These are phyloP conservation scores for Rubia peregrina DNA, from an alignment of 305 asterid species.

Conservation along the genomic window DNA sequence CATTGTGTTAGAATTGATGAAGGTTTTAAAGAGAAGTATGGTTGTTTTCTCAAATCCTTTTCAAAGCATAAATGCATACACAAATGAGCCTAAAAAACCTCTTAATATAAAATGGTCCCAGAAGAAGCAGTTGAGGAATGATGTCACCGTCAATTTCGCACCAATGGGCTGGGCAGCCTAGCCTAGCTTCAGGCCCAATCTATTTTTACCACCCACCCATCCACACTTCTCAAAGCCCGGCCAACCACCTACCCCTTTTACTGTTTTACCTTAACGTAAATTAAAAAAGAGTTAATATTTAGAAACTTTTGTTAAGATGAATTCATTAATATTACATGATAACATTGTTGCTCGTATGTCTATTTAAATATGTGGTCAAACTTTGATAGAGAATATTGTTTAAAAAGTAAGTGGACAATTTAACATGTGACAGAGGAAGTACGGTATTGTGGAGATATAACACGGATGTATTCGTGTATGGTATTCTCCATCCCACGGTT, in stretches of 20 bases:
- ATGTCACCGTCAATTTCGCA: conserved; percentile 19
- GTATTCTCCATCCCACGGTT: no score
- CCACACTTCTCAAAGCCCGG: conserved; percentile 18
- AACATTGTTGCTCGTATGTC: no score
- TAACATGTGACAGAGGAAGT: no score
- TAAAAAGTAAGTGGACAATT: no score
- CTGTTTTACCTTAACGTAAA: neutral
- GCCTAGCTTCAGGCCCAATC: conserved; percentile 18
- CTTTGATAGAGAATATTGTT: no score
- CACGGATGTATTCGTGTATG: no score
- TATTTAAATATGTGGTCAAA: no score
- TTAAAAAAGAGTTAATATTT: no score
- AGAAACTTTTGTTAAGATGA: no score
- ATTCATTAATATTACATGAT: no score
- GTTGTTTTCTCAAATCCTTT: conserved; percentile 2
- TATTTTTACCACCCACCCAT: neutral
- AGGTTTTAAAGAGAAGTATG: neutral
- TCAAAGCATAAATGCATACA: neutral
- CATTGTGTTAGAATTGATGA: neutral
- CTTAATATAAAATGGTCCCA: conserved; percentile 26
- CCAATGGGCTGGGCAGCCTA: conserved; percentile 23
- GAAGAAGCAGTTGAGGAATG: conserved; percentile 16
- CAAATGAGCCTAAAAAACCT: neutral
- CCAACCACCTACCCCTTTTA: neutral
- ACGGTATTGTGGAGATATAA: no score